phyloP scores from a whole-genome alignment of 1,284 basidiomycete species.

The Xanthoconium separans region DNA sequence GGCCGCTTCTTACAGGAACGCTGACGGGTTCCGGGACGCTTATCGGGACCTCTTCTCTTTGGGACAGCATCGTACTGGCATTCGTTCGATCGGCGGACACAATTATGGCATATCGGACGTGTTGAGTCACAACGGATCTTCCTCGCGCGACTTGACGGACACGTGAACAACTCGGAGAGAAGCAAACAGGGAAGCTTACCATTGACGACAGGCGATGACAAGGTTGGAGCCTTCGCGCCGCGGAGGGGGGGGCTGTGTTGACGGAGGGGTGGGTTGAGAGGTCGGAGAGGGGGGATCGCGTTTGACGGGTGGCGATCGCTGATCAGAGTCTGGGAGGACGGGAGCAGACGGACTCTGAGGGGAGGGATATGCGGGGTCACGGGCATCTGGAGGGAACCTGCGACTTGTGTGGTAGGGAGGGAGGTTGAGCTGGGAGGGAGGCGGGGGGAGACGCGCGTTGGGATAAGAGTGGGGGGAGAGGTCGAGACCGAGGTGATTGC shows the following conservation, averaged over 20 bases:
- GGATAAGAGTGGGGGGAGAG: slow-evolving; percentile 39
- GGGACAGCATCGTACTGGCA: slow-evolving; percentile 78
- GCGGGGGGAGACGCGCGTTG: slow-evolving; percentile 40
- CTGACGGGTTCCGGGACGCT: slow-evolving; percentile 76
- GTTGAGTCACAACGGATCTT: slow-evolving; percentile 84
- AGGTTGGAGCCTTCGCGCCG: slow-evolving; percentile 62
- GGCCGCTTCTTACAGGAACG: slow-evolving; percentile 77
- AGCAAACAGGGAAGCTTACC: slow-evolving; percentile 41
- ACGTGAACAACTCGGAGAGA: slow-evolving; percentile 36
- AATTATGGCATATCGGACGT: slow-evolving; percentile 76
- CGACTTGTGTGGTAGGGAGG: slow-evolving; percentile 38
- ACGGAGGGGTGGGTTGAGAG: slow-evolving; percentile 7
- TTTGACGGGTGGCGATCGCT: slow-evolving; percentile 38
- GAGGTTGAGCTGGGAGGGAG: slow-evolving; percentile 37
- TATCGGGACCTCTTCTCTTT: slow-evolving; percentile 79
- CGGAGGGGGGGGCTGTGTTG: slow-evolving; percentile 35
- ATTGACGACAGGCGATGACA: slow-evolving; percentile 69
- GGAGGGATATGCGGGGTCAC: slow-evolving; percentile 41
- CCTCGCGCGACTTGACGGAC: slow-evolving; percentile 59
- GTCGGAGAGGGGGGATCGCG: slow-evolving; percentile 24
- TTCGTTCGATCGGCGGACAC: slow-evolving; percentile 67
- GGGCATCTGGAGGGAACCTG: slow-evolving; percentile 48
- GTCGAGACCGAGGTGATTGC: slow-evolving; percentile 45
- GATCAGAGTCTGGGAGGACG: slow-evolving; percentile 38
- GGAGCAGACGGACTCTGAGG: slow-evolving; percentile 21